Evolutionary conservation across 2,329 filamentous ascomycete species (phyloP).

Genomic region (Phialemoniopsis sp.): DNA sequence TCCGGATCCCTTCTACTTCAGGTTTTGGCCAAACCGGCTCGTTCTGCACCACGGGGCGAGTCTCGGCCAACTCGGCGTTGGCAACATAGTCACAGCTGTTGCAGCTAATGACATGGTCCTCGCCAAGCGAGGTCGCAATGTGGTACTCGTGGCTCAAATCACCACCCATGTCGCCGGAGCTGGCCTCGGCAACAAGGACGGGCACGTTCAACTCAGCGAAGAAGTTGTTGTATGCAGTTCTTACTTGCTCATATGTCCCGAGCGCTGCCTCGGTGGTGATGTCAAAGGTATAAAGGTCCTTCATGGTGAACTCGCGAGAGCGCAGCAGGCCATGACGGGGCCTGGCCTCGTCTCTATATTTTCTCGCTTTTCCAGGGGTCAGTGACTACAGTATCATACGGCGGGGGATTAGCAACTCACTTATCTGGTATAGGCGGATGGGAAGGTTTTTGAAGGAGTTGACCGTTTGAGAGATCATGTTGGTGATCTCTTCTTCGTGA

Average conservation of each 20-base stretch:
- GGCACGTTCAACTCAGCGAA: slow-evolving; percentile 82
- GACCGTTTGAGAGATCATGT: slow-evolving; percentile 66
- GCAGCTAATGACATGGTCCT: slow-evolving; percentile 81
- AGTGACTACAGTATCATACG: neutral
- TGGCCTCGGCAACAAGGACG: slow-evolving; percentile 80
- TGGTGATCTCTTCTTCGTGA: slow-evolving; percentile 94
- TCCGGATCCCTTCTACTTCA: slow-evolving; percentile 14
- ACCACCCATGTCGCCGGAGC: slow-evolving; percentile 95
- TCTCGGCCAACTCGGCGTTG: slow-evolving; percentile 78
- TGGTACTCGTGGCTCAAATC: slow-evolving; percentile 94
- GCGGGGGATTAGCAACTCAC: slow-evolving; percentile 34
- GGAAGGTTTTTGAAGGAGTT: slow-evolving; percentile 85
- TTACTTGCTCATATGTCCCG: slow-evolving; percentile 74
- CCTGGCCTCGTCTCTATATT: slow-evolving; percentile 89
- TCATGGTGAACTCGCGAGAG: slow-evolving; percentile 93
- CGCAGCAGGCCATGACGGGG: slow-evolving; percentile 85
- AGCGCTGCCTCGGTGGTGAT: slow-evolving; percentile 61
- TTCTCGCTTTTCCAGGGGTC: slow-evolving; percentile 55
- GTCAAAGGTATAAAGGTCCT: slow-evolving; percentile 97
- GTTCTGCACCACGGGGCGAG: slow-evolving; percentile 7
- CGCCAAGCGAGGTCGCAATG: slow-evolving; percentile 72
- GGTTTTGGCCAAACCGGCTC: neutral
- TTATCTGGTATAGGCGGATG: slow-evolving; percentile 84
- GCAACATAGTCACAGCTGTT: slow-evolving; percentile 68
- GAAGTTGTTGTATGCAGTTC: slow-evolving; percentile 67